Percentiles rank a stretch among this genome's conserved stretches.
Conservation (phyloP, 2,329 filamentous ascomycete species). For the Colletotrichum tanaceti region DNA sequence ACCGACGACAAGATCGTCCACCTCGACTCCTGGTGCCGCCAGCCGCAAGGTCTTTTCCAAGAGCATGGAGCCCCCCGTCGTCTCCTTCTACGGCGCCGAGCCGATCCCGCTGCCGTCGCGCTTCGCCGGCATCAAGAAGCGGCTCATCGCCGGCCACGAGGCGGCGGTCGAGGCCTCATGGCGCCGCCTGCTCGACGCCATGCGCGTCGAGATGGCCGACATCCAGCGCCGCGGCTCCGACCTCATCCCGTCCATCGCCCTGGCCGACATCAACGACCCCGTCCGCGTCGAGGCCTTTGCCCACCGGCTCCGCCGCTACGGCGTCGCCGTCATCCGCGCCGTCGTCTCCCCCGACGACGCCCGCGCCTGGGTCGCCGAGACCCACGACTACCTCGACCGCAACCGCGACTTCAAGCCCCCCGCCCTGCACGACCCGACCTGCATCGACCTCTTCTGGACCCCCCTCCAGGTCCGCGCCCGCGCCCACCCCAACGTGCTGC, state of each 20-base stretch:
- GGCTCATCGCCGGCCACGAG: constrained; percentile 54
- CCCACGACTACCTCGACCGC: constrained; percentile 63
- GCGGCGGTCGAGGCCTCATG: constrained; percentile 53
- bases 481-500: constrained; percentile 54
- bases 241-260: constrained; percentile 58
- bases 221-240: constrained; percentile 49
- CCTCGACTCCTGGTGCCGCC: constrained; percentile 23
- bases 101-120: constrained; percentile 53
- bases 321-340: constrained; percentile 49
- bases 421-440: constrained; percentile 71
- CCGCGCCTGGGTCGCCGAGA: constrained; percentile 61
- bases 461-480: constrained; percentile 54
- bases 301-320: constrained; percentile 46
- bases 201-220: constrained; percentile 53
- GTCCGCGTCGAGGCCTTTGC: constrained; percentile 45
- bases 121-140: constrained; percentile 55
- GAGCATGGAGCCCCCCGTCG: constrained; percentile 52
- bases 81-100: constrained; percentile 68
- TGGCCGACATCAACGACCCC: constrained; percentile 50
- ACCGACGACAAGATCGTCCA: constrained; percentile 31
- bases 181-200: constrained; percentile 52
- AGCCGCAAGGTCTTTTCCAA: constrained; percentile 40
- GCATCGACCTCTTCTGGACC: constrained; percentile 75
- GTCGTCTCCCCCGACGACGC: constrained; percentile 48
- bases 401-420: constrained; percentile 61